A percentile compares a stretch with the other conserved stretches of the same genome.
Conservation (phyloP, 1,284 basidiomycete genomes). For the Irpex lacteus region DNA sequence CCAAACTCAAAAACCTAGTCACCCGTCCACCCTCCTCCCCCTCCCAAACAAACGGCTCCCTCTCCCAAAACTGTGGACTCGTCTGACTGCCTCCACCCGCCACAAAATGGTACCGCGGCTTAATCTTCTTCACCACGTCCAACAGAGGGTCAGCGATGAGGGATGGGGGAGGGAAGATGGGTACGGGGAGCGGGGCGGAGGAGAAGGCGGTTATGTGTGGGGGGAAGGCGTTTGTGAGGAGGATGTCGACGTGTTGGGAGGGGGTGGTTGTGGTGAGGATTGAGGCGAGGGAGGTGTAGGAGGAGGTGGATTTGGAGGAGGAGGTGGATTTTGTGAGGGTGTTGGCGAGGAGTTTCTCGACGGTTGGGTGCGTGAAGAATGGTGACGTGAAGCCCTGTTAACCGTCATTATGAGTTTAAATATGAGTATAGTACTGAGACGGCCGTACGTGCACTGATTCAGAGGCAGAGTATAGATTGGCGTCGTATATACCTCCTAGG, state of each 20-base stretch:
- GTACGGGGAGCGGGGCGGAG: conserved; percentile 43
- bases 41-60: conserved; percentile 86
- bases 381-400: conserved; percentile 70
- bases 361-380: conserved; percentile 66
- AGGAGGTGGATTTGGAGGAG: conserved; percentile 21
- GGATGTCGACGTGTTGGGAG: conserved; percentile 75
- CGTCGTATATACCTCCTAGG: conserved; percentile 76
- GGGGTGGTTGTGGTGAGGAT: conserved; percentile 58
- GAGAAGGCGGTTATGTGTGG: conserved; percentile 67
- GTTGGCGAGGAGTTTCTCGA: conserved; percentile 71
- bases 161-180: conserved; percentile 39
- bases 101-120: conserved; percentile 80
- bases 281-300: conserved; percentile 65
- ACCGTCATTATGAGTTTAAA: not conserved
- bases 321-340: conserved; percentile 41
- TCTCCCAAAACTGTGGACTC: conserved; percentile 82
- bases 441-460: conserved; percentile 59
- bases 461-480: conserved; percentile 50
- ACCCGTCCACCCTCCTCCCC: conserved; percentile 56
- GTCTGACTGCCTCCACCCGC: conserved; percentile 43
- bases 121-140: conserved; percentile 61
- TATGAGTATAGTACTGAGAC: not conserved
- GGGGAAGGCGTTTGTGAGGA: conserved; percentile 82
- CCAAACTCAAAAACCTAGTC: conserved; percentile 81
- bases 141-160: conserved; percentile 58